Base-by-base conservation (phyloP, 805 yeast species). In the Yarrowia phangngaensis region DNA sequence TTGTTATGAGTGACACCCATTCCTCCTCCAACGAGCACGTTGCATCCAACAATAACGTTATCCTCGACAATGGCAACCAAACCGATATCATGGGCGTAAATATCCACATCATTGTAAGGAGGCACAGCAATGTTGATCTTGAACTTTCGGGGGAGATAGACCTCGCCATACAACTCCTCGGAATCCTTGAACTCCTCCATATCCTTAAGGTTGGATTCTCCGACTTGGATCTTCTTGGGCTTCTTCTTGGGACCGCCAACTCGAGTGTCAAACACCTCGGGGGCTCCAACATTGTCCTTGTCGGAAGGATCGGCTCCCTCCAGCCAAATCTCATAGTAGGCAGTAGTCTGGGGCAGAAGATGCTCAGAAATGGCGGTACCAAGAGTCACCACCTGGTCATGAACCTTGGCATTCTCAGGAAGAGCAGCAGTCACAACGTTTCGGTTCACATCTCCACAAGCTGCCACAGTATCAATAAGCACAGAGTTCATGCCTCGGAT, bases 1-100 rank as follows among this genome's bases (percentile, higher is more conserved):
- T 90, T 90, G 75, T 89, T 90, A 66, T 90, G 97, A 11, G 97
- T 90, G 31, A 95, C 78, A 60, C 97, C 97, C 97, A 90, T 90
- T 74, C 97, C 97, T 71, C 97, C 97, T 67, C 97, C 97, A 55
- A 82, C 95, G 53, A 84, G 75, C 47, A 90, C 78, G 61, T 90
- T 90, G 74, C 78, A 90, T 51, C 97, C 97, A 34, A 83, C 77
- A 14, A 76, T 73, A 49, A 73, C 68, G 60, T 80, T 74, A 38
- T 68, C 65, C 57, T 76, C 78, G 35, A 87, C 80, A 60, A 90
- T 88, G 23, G 96, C 88, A 64, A 90, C 78, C 57, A 90, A 73
- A 57, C 97, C 97, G 58, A 90, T 79, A 69, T 90, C 97, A 64
- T 87, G 92, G 8, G 95, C 95, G 71, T 85, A 90, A 7, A 87